Base-by-base conservation (phyloP, 192 early-diverging fungal genomes). In the Podila epigama region DNA sequence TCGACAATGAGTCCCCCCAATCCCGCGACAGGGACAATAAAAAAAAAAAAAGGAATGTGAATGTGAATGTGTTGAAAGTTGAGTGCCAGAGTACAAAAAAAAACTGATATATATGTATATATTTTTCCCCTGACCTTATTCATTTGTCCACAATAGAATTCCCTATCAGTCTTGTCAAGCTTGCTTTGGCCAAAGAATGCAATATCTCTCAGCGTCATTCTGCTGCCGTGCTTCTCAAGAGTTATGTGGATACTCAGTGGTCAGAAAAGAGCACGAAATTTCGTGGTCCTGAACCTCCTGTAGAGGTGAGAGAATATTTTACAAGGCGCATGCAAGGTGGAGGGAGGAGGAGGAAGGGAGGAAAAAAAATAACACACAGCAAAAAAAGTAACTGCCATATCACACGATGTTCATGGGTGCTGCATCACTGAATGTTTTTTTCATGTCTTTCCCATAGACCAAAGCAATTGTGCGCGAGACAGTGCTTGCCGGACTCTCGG, bases 171-270 rank as follows among this genome's bases (percentile, higher is more conserved):
- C 82, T 93, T 37, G 82, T 88, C 18, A 84, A 85, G 54, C 84
- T 95, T 25, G 84, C 89, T 0, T 44, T 91, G 8, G 82, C 91
- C 16, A 81, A 85, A 44, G 89, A 91, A 65, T 84, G 85, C 32
- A 78, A 81, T 16, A 64, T 88, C 55, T 80, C 90, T 16, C 84
- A 91, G 51, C 87, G 92, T 65, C 93, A 89, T 66, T 82, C 87
- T 25, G 89, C 91, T 27, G 91, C 90, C 12, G 67, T 95, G 9
- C 82, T 91, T 48, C 75, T 96, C 27, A 93, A 91, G 70, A 87
- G 85, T 18, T 95, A 92, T 65, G 78, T 94, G 22, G 83, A 85
- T 57, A 84, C 84, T 20, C 91, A 95, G 73, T 96, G 95, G 95
- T 88, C 87, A 56, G 78, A 73, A 33, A 88, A 85, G 67, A 80